Base-by-base conservation (phyloP, 2,329 filamentous ascomycete genomes). In the Xylariaceae sp. region DNA sequence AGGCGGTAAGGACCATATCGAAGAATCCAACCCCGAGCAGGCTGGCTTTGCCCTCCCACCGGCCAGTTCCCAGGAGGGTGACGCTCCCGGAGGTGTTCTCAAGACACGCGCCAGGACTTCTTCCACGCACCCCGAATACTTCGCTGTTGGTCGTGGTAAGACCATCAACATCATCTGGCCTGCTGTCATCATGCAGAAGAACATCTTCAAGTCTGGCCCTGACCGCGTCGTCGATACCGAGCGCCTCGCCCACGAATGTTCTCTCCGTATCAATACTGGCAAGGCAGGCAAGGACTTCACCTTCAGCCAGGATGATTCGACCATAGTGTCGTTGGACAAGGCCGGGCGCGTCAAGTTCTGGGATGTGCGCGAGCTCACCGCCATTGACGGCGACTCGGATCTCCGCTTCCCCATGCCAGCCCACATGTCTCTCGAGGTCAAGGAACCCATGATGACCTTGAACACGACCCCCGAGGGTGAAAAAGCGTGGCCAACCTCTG, bases 201-300 rank as follows among this genome's bases (percentile, higher is more conserved):
- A 80, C 43, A 72, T 83, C 36, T 80, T 86, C 70, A 84, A 83
- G 68, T 71, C 78, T 44, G 81, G 79, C 27, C 78, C 82, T 57
- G 82, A 85, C 59, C 81, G 82, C 39, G 74, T 84, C 46, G 90
- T 96, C 53, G 88, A 96, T 65, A 94, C 89, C 0, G 90, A 96
- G 66, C 87, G 84, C 64, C 90, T 95, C 56, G 82, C 94, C 58
- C 85, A 86, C 64, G 87, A 96, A 65, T 91, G 89, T 63, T 88
- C 88, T 43, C 75, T 97, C 57, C 95, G 91, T 71, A 96, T 99
- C 70, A 90, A 92, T 60, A 97, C 91, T 54, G 94, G 92, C 60
- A 99, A 99, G 75, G 92, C 94, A 58, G 94, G 91, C 56, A 99
- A 99, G 70, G 94, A 99, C 68, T 99, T 99, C 67, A 87, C 86